Conservation (phyloP, 1,284 basidiomycete genomes). For the Ustilago sp. region DNA sequence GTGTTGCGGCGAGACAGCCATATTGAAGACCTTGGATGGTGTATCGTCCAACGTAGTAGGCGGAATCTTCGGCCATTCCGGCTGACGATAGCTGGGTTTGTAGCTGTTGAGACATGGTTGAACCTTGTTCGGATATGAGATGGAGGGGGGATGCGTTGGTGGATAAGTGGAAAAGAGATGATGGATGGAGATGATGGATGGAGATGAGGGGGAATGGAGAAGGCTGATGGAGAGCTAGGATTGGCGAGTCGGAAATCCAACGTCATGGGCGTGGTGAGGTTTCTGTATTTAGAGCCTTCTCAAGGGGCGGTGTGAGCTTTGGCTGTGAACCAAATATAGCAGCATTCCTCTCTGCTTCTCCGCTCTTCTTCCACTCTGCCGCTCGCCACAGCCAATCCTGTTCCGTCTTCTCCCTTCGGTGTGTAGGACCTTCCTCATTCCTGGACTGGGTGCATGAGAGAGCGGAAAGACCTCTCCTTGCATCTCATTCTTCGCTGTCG, state of each 20-base stretch:
- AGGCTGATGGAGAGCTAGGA: slow-evolving; percentile 6
- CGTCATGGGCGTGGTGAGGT: background rate
- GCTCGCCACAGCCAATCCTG: background rate
- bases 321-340: background rate
- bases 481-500: background rate
- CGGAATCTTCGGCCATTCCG: slow-evolving; percentile 48
- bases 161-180: background rate
- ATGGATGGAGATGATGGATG: background rate
- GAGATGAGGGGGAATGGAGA: background rate
- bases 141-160: background rate
- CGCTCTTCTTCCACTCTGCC: background rate
- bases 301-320: background rate
- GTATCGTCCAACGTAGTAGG: slow-evolving; percentile 52
- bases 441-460: too few species aligned
- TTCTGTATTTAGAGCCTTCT: background rate
- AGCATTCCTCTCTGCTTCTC: background rate
- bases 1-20: slow-evolving; percentile 61
- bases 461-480: slow-evolving; percentile 25
- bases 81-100: slow-evolving; percentile 20
- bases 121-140: too few species aligned
- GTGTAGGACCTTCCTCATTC: too few species aligned
- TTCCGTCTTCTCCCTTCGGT: background rate
- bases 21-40: slow-evolving; percentile 51
- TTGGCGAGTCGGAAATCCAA: slow-evolving; percentile 15
- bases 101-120: slow-evolving; percentile 43